Conservation (phyloP, 1,139 yeast species). For the Casaregolazyma lundiana region DNA sequence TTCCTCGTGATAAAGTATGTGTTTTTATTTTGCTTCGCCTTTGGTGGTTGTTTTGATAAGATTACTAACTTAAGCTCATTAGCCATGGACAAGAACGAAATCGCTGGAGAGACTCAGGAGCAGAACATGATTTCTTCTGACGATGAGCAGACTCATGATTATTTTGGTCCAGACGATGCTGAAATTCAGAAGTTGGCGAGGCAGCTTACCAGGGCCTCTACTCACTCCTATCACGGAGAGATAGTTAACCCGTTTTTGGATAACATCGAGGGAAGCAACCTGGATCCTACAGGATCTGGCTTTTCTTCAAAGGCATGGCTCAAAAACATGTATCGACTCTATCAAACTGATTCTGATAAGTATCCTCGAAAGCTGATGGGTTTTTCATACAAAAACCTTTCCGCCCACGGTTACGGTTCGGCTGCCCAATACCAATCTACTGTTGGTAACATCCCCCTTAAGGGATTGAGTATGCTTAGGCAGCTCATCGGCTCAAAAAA, state of each 20-base stretch:
- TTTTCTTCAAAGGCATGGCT: slow-evolving; percentile 71
- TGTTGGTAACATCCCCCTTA: slow-evolving; percentile 21
- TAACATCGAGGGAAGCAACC: slow-evolving; percentile 30
- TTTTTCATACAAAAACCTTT: slow-evolving; percentile 58
- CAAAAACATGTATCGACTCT: slow-evolving; percentile 51
- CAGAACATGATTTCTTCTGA: too few relatives aligned
- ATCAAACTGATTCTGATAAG: slow-evolving; percentile 17
- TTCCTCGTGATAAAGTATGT: too few relatives aligned
- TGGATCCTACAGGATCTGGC: slow-evolving; percentile 52
- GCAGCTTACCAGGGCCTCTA: slow-evolving; percentile 21
- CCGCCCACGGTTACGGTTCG: slow-evolving; percentile 71
- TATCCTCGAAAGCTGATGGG: slow-evolving; percentile 38
- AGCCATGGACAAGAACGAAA: not conserved
- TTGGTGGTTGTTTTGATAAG: too few relatives aligned
- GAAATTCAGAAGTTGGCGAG: slow-evolving; percentile 24
- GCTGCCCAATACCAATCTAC: slow-evolving; percentile 80
- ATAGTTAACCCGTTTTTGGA: slow-evolving; percentile 18
- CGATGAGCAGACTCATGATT: not conserved
- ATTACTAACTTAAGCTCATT: too few relatives aligned
- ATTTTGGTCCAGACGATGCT: not conserved
- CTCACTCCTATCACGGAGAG: slow-evolving; percentile 1
- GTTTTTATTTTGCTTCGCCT: too few relatives aligned
- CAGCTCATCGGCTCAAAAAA: not conserved
- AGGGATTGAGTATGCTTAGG: slow-evolving; percentile 1
- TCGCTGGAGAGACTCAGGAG: too few relatives aligned